A percentile compares a stretch with the other conserved stretches of the same genome.
Evolutionary conservation across 257 asterid species (phyloP).

Genomic region (Linderniella brevidens): DNA sequence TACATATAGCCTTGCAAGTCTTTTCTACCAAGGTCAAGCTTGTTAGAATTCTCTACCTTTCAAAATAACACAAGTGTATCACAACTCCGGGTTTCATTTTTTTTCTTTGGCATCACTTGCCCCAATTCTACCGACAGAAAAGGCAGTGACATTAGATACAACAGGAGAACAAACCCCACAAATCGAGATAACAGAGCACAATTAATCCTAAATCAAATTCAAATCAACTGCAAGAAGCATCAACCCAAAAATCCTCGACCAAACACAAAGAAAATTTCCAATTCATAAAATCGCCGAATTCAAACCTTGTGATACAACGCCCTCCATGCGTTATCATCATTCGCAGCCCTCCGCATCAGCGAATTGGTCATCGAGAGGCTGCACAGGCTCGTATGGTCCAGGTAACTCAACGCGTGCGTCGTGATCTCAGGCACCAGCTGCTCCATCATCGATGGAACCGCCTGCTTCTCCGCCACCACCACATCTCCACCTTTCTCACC

Average conservation of each 20-base stretch:
- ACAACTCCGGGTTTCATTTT: too few species aligned
- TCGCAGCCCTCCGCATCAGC: conserved; percentile 85
- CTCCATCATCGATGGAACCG: conserved; percentile 97
- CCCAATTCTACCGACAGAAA: too few species aligned
- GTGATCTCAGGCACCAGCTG: conserved; percentile 98
- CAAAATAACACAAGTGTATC: too few species aligned
- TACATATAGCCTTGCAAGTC: too few species aligned
- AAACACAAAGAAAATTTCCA: not conserved
- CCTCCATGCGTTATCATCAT: conserved; percentile 97
- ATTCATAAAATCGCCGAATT: not conserved
- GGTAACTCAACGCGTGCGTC: conserved; percentile 81
- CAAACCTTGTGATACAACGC: conserved; percentile 79
- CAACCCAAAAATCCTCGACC: not conserved
- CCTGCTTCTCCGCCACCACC: conserved; percentile 37
- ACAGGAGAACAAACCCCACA: too few species aligned
- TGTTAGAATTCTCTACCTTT: too few species aligned
- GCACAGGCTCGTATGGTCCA: conserved; percentile 91
- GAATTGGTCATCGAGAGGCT: conserved; percentile 97
- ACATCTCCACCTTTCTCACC: conserved; percentile 26
- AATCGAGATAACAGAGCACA: too few species aligned
- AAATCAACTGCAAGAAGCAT: not conserved
- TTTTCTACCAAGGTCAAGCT: too few species aligned
- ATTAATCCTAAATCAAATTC: too few species aligned
- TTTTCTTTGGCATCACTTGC: too few species aligned
- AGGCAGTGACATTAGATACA: too few species aligned